Evolutionary conservation across 2,329 filamentous ascomycete genomes (phyloP).

Genomic region (Beauveria varroae): DNA sequence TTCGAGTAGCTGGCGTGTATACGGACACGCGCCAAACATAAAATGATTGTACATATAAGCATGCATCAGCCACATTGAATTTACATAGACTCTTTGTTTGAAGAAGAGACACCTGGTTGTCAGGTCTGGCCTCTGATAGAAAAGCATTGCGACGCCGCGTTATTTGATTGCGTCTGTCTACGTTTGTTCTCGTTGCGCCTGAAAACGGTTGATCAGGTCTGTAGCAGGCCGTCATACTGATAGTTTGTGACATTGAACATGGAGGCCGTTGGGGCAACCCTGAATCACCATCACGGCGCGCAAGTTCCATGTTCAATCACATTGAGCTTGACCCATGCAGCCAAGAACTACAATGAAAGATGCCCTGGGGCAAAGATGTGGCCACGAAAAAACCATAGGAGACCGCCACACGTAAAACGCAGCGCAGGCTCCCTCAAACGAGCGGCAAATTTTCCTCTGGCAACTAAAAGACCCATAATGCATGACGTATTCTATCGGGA

Average conservation of each 20-base stretch:
- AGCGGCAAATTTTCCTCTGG: slow-evolving; percentile 31
- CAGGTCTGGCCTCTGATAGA: too few species aligned
- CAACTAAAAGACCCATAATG: slow-evolving; percentile 19
- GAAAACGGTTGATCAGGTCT: too few species aligned
- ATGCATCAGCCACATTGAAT: too few species aligned
- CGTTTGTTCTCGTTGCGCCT: too few species aligned
- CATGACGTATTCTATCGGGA: slow-evolving; percentile 19
- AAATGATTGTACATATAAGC: not conserved
- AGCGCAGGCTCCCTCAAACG: slow-evolving; percentile 36
- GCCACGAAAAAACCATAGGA: slow-evolving; percentile 37
- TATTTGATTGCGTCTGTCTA: too few species aligned
- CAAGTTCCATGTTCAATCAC: not conserved
- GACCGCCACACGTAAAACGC: slow-evolving; percentile 30
- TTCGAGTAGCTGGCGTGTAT: not conserved
- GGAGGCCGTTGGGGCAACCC: not conserved
- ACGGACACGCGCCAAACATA: too few species aligned
- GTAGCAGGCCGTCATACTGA: not conserved
- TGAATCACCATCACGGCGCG: not conserved
- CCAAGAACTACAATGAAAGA: not conserved
- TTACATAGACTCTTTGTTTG: too few species aligned
- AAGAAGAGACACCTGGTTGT: too few species aligned
- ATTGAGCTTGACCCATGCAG: not conserved
- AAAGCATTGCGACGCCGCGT: too few species aligned
- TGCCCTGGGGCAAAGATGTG: slow-evolving; percentile 22
- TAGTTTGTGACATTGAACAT: not conserved